Base-by-base conservation (phyloP, 2,329 filamentous ascomycete genomes). In the Penicillium sumatraense region DNA sequence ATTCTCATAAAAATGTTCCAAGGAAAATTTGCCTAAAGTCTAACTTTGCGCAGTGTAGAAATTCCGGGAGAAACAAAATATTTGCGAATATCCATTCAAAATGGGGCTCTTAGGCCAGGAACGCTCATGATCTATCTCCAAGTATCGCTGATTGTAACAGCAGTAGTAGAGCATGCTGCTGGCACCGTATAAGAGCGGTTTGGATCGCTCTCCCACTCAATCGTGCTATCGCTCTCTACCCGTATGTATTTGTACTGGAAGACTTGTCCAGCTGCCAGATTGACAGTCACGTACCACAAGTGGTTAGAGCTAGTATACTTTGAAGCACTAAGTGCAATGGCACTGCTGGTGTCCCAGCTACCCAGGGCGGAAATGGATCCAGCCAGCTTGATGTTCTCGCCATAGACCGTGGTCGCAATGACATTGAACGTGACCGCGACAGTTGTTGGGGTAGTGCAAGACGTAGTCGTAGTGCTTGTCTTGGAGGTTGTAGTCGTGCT, bases 211-310 rank as follows among this genome's bases (percentile, higher is more conserved):
- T 91, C 88, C 88, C 88, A 91, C 6, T 72, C 77, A 10, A 89
- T 72, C 0, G 74, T 74, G 1, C 85, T 83, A 64, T 84, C 80
- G 2, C 73, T 67, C 56, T 78, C 78, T 38, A 87, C 78, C 23
- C 83, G 82, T 62, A 91, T 83, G 65, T 85, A 91, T 77, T 91
- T 90, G 72, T 90, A 91, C 74, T 85, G 67, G 42, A 91, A 76
- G 5, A 69, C 73, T 51, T 78, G 75, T 2, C 87, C 87, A 0
- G 84, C 78, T 1, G 78, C 70, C 14, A 91, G 72, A 3, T 72
- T 75, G 23, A 90, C 67, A 0, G 82, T 82, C 0, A 72, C 80
- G 48, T 74, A 80, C 89, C 89, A 92, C 8, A 89, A 63, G 1
- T 83, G 83, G 62, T 88, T 83, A 27, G 68, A 73, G 1, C 73